phyloP scores from a whole-genome alignment of 345 rosid genomes.

The Camelina laxa region DNA sequence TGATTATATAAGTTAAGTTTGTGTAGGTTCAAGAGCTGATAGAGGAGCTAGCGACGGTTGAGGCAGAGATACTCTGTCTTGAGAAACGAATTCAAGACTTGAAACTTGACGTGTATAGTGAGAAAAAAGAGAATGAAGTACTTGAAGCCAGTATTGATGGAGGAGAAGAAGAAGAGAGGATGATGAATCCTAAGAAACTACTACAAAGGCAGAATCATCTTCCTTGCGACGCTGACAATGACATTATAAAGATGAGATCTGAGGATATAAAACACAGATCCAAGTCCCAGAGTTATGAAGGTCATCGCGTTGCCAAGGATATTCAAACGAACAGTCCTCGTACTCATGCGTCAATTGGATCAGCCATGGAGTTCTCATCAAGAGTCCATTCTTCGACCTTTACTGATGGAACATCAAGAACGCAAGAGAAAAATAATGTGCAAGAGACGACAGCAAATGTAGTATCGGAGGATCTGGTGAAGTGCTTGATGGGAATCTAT shows the following conservation, averaged over 20 bases:
- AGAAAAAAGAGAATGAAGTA: slow-evolving; percentile 44
- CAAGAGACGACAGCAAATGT: slow-evolving; percentile 53
- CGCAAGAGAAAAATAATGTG: slow-evolving; percentile 24
- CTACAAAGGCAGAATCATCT: slow-evolving; percentile 46
- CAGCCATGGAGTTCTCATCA: slow-evolving; percentile 62
- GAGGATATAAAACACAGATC: slow-evolving; percentile 49
- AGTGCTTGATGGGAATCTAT: slow-evolving; percentile 69
- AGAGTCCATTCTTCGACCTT: slow-evolving; percentile 49
- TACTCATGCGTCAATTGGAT: slow-evolving; percentile 63
- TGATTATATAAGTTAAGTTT: slow-evolving; percentile 23
- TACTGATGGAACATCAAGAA: slow-evolving; percentile 49
- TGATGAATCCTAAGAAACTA: slow-evolving; percentile 44
- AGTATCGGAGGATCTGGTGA: slow-evolving; percentile 74
- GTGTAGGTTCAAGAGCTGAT: slow-evolving; percentile 73
- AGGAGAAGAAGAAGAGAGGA: slow-evolving; percentile 53
- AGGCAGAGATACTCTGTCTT: slow-evolving; percentile 78
- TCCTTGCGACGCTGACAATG: slow-evolving; percentile 41
- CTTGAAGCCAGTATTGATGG: slow-evolving; percentile 29
- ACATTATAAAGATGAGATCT: slow-evolving; percentile 27
- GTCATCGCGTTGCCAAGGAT: slow-evolving; percentile 40
- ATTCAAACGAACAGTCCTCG: slow-evolving; percentile 53
- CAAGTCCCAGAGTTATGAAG: slow-evolving; percentile 56
- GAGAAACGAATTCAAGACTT: slow-evolving; percentile 73
- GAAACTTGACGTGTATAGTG: slow-evolving; percentile 66
- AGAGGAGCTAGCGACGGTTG: slow-evolving; percentile 71